Base-by-base conservation (phyloP, 805 yeast species). In the Nakazawaea pomicola region DNA sequence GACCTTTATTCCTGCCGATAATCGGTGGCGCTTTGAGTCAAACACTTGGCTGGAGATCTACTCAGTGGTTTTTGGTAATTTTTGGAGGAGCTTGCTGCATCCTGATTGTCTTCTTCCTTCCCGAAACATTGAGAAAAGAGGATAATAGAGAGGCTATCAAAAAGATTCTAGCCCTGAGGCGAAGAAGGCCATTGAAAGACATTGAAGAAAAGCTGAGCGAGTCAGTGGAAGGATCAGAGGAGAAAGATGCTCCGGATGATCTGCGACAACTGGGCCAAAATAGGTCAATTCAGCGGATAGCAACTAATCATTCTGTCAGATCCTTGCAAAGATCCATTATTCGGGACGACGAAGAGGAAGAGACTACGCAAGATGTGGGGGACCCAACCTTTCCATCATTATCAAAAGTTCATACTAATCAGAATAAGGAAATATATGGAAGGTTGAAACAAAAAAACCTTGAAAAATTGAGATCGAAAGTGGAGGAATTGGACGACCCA, bases 41-140 rank as follows among this genome's bases (percentile, higher is more conserved):
- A 32, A 67, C 69, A 9, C 83, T 88, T 81, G 87, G 88, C 7
- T 88, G 95, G 95, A 68, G 95, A 55, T 85, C 91, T 2, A 84
- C 95, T 3, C 93, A 84, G 53, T 88, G 95, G 91, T 77, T 85
- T 40, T 63, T 85, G 60, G 84, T 82, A 14, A 80, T 83, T 21
- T 57, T 83, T 33, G 74, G 86, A 1, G 87, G 80, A 2, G 57
- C 69, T 11, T 70, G 73, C 36, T 64, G 71, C 19, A 17, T 76
- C 1, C 45, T 74, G 39, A 61, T 87, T 30, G 48, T 76, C 5
- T 68, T 83, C 35, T 62, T 71, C 4, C 63, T 88, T 14, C 96
- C 97, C 1, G 97, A 89, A 54, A 89, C 96, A 0, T 63, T 87
- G 33, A 66, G 90, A 39, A 66, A 67, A 31, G 76, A 76, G 31